These are phyloP conservation scores for Delonix regia DNA, from an alignment of 306 rosid species.

Conservation along the genomic window DNA sequence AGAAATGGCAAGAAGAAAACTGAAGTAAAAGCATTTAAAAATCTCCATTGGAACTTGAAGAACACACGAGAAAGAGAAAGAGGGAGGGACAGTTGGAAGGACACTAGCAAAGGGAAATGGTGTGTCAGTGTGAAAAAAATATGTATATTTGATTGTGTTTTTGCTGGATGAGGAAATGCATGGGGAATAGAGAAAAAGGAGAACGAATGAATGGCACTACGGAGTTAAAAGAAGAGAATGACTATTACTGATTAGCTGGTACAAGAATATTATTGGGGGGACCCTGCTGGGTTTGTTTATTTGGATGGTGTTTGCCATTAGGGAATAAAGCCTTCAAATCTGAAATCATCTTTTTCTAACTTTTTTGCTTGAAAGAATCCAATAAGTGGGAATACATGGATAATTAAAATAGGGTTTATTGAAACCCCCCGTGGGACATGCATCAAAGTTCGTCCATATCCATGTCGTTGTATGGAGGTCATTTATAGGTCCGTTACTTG, in stretches of 20 bases:
- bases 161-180: slow-evolving; percentile 57
- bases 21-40: slow-evolving; percentile 47
- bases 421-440: slow-evolving; percentile 53
- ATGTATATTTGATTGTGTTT: slow-evolving; percentile 39
- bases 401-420: slow-evolving; percentile 45
- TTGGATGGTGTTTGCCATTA: slow-evolving; percentile 78
- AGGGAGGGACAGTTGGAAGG: slow-evolving; percentile 43
- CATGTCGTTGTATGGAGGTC: slow-evolving; percentile 38
- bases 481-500: slow-evolving; percentile 38
- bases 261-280: slow-evolving; percentile 62
- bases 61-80: slow-evolving; percentile 39
- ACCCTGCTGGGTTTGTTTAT: slow-evolving; percentile 60
- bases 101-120: slow-evolving; percentile 50
- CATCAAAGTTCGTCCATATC: slow-evolving; percentile 41
- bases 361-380: slow-evolving; percentile 64
- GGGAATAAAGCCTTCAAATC: slow-evolving; percentile 56
- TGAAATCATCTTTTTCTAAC: slow-evolving; percentile 43
- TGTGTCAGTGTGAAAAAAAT: slow-evolving; percentile 45
- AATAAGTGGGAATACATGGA: slow-evolving; percentile 45
- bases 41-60: slow-evolving; percentile 81
- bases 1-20: slow-evolving; percentile 46
- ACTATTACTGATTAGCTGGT: slow-evolving; percentile 45
- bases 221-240: slow-evolving; percentile 42
- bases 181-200: slow-evolving; percentile 83
- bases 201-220: slow-evolving; percentile 24